These are phyloP conservation scores for Plasmodium blacklocki DNA, from an alignment of 169 alveolate genomes.

Conservation along the genomic window DNA sequence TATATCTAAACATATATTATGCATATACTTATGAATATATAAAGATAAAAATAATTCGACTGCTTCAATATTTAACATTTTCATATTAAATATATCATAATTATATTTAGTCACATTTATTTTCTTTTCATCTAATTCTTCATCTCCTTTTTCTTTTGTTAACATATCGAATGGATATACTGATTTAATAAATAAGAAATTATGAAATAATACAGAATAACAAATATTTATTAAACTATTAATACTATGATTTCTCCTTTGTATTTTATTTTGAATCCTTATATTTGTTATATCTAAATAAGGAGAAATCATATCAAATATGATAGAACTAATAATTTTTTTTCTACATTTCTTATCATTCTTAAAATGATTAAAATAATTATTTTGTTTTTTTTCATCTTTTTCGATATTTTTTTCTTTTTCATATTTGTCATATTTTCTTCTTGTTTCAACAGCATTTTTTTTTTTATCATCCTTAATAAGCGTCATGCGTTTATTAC, in stretches of 20 bases:
- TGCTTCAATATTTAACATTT: slow-evolving; percentile 34
- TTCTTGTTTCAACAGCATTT: too few relatives aligned
- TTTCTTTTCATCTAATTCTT: slow-evolving; percentile 23
- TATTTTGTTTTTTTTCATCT: background rate
- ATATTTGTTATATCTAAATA: slow-evolving; percentile 50
- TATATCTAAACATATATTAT: slow-evolving; percentile 53
- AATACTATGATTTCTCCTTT: slow-evolving; percentile 28
- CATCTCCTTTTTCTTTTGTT: slow-evolving; percentile 44
- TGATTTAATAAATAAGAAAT: slow-evolving; percentile 48
- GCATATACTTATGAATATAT: slow-evolving; percentile 69
- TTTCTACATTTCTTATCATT: slow-evolving; percentile 1
- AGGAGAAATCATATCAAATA: slow-evolving; percentile 52
- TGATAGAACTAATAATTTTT: slow-evolving; percentile 14
- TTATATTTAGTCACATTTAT: slow-evolving; percentile 31
- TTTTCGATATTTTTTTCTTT: background rate
- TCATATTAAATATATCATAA: slow-evolving; percentile 61
- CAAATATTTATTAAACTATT: slow-evolving; percentile 70
- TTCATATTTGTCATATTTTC: background rate
- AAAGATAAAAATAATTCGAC: slow-evolving; percentile 63
- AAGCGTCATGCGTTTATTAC: too few relatives aligned
- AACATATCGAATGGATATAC: slow-evolving; percentile 70
- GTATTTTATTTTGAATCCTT: slow-evolving; percentile 31
- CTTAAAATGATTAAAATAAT: background rate
- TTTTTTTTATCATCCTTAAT: too few relatives aligned
- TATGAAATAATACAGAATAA: slow-evolving; percentile 55